These are phyloP conservation scores for Planoprotostelium fungivorum DNA, from an alignment of 78 protist genomes.

Conservation along the genomic window DNA sequence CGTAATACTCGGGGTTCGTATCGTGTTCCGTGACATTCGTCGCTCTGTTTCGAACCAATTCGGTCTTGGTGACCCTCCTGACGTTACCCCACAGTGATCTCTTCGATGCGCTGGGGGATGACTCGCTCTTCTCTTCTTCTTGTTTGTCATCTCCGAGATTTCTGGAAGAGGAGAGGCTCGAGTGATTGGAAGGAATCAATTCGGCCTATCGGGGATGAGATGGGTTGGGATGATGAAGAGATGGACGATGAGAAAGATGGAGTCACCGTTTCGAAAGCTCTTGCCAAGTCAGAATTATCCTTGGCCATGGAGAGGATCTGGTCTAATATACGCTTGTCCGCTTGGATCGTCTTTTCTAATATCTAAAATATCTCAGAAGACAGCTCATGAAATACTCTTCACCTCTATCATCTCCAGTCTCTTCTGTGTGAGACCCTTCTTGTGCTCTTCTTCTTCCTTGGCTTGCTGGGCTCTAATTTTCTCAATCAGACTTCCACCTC, in stretches of 20 bases:
- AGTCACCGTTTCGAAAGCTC: not conserved
- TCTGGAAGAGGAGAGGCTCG: not conserved
- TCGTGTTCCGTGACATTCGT: not conserved
- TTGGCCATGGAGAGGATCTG: not conserved
- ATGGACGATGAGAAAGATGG: not conserved
- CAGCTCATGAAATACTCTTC: not conserved
- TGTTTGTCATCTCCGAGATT: not conserved
- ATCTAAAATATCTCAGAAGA: not conserved
- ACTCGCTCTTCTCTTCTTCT: not conserved
- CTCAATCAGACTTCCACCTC: not conserved
- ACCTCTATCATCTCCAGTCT: not conserved
- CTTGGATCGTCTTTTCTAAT: not conserved
- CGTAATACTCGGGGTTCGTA: not conserved
- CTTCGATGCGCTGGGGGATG: not conserved
- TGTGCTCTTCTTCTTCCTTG: not conserved
- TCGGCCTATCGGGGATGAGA: not conserved
- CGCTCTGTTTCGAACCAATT: too few relatives aligned
- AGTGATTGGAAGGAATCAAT: not conserved
- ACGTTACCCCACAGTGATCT: not conserved
- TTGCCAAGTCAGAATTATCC: not conserved
- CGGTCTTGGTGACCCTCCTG: too few relatives aligned
- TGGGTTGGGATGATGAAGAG: not conserved
- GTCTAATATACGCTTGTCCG: not conserved
- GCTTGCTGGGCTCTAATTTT: not conserved
- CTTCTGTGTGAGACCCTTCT: not conserved